phyloP scores from a whole-genome alignment of 345 rosid genomes.

The Arabidopsis thaliana region TAIR10.1 NC_003074.8:723501-724000 shows the following conservation, averaged over 20 bases:
- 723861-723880: conserved; percentile 43
- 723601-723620: conserved; percentile 28
- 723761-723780: neutral
- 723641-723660: conserved; percentile 20
- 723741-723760: conserved; percentile 52
- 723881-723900: conserved; percentile 45
- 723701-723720: conserved; percentile 34
- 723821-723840: conserved; percentile 48
- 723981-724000: neutral
- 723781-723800: conserved; percentile 25
- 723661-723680: conserved; percentile 41
- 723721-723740: conserved; percentile 59
- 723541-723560: conserved; percentile 75
- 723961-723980: conserved; percentile 28
- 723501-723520: conserved; percentile 93
- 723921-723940: conserved; percentile 9
- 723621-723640: conserved; percentile 43
- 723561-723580: conserved; percentile 54
- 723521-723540: conserved; percentile 91
- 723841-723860: conserved; percentile 33
- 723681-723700: conserved; percentile 35
- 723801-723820: conserved; percentile 39
- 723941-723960: conserved; percentile 30
- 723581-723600: conserved; percentile 11
- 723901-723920: conserved; percentile 47